A percentile compares a stretch with the other conserved stretches of the same genome.
phyloP scores from a whole-genome alignment of 2,329 filamentous ascomycete species.

The Thielaviopsis euricoi region DNA sequence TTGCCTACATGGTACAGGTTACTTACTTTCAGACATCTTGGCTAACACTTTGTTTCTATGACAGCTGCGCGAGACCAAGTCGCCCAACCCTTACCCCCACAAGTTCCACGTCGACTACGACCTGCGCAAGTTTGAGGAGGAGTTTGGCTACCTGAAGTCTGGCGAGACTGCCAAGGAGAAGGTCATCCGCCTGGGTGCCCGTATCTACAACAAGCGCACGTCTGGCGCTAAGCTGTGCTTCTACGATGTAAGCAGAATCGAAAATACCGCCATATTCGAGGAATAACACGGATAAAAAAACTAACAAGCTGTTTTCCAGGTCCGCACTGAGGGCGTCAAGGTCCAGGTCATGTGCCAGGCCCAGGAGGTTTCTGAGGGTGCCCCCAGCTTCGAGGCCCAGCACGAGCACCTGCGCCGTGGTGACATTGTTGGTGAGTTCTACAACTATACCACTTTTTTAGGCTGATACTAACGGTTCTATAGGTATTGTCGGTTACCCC shows the following conservation, averaged over 20 bases:
- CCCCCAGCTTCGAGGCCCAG: conserved; percentile 62
- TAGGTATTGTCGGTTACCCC: conserved; percentile 55
- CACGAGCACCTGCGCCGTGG: conserved; percentile 80
- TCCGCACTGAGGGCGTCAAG: conserved; percentile 46
- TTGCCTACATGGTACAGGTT: neutral
- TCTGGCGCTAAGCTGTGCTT: conserved; percentile 77
- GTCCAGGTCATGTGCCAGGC: conserved; percentile 88
- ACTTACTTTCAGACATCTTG: neutral
- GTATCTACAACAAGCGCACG: conserved; percentile 77
- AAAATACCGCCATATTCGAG: neutral
- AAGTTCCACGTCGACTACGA: conserved; percentile 77
- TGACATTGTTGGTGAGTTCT: conserved; percentile 61
- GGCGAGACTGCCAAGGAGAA: conserved; percentile 68
- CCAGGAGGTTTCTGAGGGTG: conserved; percentile 53
- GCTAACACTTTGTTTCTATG: neutral
- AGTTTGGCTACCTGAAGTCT: conserved; percentile 70
- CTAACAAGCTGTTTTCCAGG: neutral
- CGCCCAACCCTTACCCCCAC: conserved; percentile 82
- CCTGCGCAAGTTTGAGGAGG: conserved; percentile 59
- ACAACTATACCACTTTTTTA: neutral
- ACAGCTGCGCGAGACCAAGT: conserved; percentile 48
- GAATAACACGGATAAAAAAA: neutral
- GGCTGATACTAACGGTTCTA: neutral
- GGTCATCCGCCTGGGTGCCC: conserved; percentile 60
- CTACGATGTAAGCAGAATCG: conserved; percentile 45